These are phyloP conservation scores for Terana coerulea DNA, from an alignment of 768 basidiomycete genomes.

Conservation along the genomic window DNA sequence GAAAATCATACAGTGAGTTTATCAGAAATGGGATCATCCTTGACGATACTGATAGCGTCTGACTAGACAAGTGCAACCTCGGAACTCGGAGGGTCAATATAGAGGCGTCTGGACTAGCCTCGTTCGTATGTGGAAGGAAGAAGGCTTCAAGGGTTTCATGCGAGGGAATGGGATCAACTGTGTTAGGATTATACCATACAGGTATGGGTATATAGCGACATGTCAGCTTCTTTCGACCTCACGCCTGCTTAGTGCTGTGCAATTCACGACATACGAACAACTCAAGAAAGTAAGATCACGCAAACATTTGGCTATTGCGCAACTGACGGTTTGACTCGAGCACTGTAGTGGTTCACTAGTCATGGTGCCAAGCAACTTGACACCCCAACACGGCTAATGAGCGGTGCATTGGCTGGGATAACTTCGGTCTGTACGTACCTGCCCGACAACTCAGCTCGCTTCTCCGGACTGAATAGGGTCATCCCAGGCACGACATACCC, in stretches of 20 bases:
- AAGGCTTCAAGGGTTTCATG: slow-evolving; percentile 93
- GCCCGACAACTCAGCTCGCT: slow-evolving; percentile 5
- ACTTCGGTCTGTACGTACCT: slow-evolving; percentile 81
- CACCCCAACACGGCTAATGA: slow-evolving; percentile 79
- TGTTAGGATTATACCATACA: slow-evolving; percentile 88
- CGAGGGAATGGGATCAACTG: slow-evolving; percentile 92
- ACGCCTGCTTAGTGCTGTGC: slow-evolving; percentile 57
- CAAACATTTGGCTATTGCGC: background rate
- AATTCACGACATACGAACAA: slow-evolving; percentile 87
- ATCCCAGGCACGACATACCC: slow-evolving; percentile 79
- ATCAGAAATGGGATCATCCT: background rate
- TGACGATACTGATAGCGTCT: background rate
- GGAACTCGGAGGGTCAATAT: slow-evolving; percentile 60
- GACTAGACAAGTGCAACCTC: slow-evolving; percentile 90
- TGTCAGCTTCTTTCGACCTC: background rate
- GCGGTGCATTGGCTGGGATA: slow-evolving; percentile 91
- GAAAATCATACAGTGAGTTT: slow-evolving; percentile 91
- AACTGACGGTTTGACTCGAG: slow-evolving; percentile 18
- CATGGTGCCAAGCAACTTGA: slow-evolving; percentile 75
- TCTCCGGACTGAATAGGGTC: background rate
- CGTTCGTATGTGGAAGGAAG: slow-evolving; percentile 88
- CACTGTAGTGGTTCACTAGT: slow-evolving; percentile 59
- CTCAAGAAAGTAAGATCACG: slow-evolving; percentile 67
- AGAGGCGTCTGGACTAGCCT: slow-evolving; percentile 83
- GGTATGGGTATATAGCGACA: slow-evolving; percentile 13